Conservation (phyloP, 2,329 filamentous ascomycete species). For the Alternaria arbusti region DNA sequence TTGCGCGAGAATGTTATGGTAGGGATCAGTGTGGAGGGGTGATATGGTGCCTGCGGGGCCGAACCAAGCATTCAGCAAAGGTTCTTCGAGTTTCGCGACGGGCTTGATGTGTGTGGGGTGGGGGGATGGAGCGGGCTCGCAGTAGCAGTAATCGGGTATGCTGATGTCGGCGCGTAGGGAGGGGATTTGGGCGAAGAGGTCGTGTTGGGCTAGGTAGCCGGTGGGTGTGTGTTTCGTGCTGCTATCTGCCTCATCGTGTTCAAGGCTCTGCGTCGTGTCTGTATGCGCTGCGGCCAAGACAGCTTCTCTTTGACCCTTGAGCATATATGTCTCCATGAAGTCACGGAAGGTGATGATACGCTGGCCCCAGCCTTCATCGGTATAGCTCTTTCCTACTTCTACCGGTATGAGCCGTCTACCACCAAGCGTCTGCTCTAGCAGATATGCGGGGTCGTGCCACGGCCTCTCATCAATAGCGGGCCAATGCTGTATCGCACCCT, state of each 20-base stretch:
- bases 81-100: constrained; percentile 54
- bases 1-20: constrained; percentile 90
- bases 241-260: too few relatives aligned
- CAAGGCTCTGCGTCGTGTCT: neutral
- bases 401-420: constrained; percentile 84
- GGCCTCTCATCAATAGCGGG: constrained; percentile 72
- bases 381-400: constrained; percentile 86
- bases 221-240: constrained; percentile 40
- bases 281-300: neutral
- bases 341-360: constrained; percentile 75
- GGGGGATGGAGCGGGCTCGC: constrained; percentile 55
- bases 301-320: constrained; percentile 19
- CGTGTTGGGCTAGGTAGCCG: constrained; percentile 91
- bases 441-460: constrained; percentile 78
- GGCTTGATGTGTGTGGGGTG: constrained; percentile 24
- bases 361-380: constrained; percentile 84
- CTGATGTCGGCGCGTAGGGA: constrained; percentile 74
- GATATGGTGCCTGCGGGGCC: constrained; percentile 88
- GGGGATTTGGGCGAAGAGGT: constrained; percentile 84
- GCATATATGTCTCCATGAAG: constrained; percentile 71
- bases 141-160: constrained; percentile 86
- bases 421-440: constrained; percentile 74
- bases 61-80: constrained; percentile 89
- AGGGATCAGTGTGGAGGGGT: constrained; percentile 90
- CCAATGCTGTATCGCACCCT: constrained; percentile 71